A percentile compares a stretch with the other conserved stretches of the same genome.
phyloP scores from a whole-genome alignment of 345 rosid species.

The Eucalyptus leucophloia region DNA sequence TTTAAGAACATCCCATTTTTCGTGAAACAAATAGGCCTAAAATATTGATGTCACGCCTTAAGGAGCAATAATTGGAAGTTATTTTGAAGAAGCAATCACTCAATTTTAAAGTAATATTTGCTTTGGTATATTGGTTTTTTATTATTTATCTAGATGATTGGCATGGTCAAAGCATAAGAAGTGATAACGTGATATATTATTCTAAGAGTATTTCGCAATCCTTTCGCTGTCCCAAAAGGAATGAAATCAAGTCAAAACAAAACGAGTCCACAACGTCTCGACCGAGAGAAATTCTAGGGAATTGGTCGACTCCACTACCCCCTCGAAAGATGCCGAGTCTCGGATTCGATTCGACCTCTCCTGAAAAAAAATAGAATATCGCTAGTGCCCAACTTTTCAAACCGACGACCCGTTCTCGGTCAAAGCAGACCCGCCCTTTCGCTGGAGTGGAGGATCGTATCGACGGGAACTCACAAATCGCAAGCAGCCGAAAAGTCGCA shows the following conservation, averaged over 20 bases:
- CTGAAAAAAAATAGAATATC: background rate
- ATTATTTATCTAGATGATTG: background rate
- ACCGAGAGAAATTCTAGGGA: background rate
- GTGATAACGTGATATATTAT: background rate
- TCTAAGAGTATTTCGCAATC: background rate
- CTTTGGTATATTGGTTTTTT: background rate
- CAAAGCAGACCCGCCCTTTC: background rate
- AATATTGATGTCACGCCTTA: background rate
- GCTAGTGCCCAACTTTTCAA: background rate
- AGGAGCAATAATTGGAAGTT: background rate
- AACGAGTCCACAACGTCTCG: background rate
- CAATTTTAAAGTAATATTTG: background rate
- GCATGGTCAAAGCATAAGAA: background rate
- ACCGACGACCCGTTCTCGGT: background rate
- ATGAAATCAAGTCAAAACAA: background rate
- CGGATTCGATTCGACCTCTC: background rate
- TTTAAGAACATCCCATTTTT: too few relatives aligned
- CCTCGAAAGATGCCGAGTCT: background rate
- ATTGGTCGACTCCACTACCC: background rate
- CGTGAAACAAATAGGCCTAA: fast-evolving
- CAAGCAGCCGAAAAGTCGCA: background rate
- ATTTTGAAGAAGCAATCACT: background rate
- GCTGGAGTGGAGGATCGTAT: background rate
- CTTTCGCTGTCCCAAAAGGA: background rate
- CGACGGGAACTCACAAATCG: background rate